A percentile compares a stretch with the other conserved stretches of the same genome.
Conservation (phyloP, 192 early-diverging fungal genomes). For the Anaeromyces robustus region DNA sequence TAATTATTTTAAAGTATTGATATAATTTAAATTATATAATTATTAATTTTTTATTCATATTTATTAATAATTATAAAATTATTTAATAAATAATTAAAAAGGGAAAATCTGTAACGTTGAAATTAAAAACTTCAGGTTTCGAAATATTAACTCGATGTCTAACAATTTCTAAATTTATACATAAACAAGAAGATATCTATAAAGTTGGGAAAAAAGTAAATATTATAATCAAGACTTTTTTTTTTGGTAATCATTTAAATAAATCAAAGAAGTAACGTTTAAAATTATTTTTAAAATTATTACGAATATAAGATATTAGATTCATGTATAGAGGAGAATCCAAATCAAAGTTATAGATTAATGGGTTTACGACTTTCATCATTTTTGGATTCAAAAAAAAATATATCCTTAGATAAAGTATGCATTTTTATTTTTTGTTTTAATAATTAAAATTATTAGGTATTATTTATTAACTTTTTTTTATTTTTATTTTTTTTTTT, state of each 20-base stretch:
- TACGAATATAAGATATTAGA: neutral
- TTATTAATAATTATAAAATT: too few relatives aligned
- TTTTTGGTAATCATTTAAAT: too few relatives aligned
- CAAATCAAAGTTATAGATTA: neutral
- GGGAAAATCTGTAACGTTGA: neutral
- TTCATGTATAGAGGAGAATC: neutral
- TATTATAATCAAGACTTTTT: too few relatives aligned
- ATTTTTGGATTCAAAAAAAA: neutral
- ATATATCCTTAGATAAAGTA: neutral
- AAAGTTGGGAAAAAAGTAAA: neutral
- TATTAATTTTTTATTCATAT: too few relatives aligned
- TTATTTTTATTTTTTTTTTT: too few relatives aligned
- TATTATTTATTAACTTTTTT: too few relatives aligned
- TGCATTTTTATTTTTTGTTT: too few relatives aligned
- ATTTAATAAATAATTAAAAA: too few relatives aligned
- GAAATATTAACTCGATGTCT: neutral
- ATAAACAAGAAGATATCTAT: neutral
- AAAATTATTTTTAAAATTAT: too few relatives aligned
- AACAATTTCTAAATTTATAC: neutral
- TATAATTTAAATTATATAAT: neutral
- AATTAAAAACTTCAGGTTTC: neutral
- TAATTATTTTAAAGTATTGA: neutral
- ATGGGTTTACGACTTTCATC: neutral
- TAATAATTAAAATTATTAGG: too few relatives aligned
- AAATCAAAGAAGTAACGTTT: too few relatives aligned